phyloP scores from a whole-genome alignment of 306 rosid species.

The Vigna reflexopilosa region DNA sequence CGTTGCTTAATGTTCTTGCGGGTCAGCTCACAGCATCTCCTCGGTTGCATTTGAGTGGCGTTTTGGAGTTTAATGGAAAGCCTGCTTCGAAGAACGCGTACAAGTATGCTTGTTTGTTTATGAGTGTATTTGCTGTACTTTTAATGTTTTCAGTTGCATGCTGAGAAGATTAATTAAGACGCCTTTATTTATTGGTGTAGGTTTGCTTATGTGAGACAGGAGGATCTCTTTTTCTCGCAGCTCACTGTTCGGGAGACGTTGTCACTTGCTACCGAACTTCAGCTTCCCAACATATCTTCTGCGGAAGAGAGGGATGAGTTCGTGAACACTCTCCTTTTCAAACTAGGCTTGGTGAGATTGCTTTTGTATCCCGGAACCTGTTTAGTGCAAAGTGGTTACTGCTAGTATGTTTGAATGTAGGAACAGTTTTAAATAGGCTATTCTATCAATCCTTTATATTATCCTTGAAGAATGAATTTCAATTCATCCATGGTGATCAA shows the following conservation, averaged over 20 bases:
- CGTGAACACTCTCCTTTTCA: conserved; percentile 81
- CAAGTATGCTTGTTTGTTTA: conserved; percentile 55
- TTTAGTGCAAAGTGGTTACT: conserved; percentile 29
- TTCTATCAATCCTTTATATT: neutral
- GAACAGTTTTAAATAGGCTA: conserved; percentile 10
- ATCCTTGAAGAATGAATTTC: conserved; percentile 12
- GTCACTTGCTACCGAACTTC: conserved; percentile 86
- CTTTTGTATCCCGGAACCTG: neutral
- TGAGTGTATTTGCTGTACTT: conserved; percentile 23
- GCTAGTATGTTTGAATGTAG: conserved; percentile 11
- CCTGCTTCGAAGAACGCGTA: conserved; percentile 64
- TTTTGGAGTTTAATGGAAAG: conserved; percentile 83
- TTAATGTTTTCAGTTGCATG: conserved; percentile 22
- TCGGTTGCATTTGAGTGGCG: conserved; percentile 69
- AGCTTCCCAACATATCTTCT: conserved; percentile 69
- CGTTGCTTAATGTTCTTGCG: conserved; percentile 84
- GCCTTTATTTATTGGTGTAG: conserved; percentile 51
- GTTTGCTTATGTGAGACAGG: conserved; percentile 95
- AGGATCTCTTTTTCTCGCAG: conserved; percentile 94
- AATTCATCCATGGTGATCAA: conserved; percentile 2
- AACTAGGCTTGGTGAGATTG: conserved; percentile 79
- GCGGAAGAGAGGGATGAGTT: conserved; percentile 77
- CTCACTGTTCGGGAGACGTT: conserved; percentile 88
- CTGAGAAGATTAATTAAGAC: conserved; percentile 15
- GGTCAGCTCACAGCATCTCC: conserved; percentile 81